Evolutionary conservation across 179 eudicot species (phyloP), one percentile per base, ranked within the genome.

Genomic region (Actinidia arguta): DNA sequence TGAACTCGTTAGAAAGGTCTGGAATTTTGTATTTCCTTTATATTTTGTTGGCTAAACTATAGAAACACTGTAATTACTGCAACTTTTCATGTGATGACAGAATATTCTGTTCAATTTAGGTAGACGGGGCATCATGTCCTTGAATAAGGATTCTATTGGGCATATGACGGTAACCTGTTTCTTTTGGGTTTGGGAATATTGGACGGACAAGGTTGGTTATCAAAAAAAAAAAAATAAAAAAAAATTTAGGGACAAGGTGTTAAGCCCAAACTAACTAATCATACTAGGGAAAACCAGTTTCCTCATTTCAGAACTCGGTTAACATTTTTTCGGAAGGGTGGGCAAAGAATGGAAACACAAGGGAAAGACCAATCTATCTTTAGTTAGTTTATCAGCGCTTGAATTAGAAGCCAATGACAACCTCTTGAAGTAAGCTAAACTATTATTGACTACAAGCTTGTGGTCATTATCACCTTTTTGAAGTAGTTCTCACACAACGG

Each of bases 31-130:
- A 31, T 58, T 10, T 59, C 64, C 52, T 42, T n/a, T 42, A 67
- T 56, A 75, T 27, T 31, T 59, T 6, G 17, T 75, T n/a, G 51
- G n/a, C 52, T 76, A 58, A 76, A 58, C 68, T 76, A 24, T 36
- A 56, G 36, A 76, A 76, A 36, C 36, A 58, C 36, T 39, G 48
- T 9, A 14, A 56, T 58, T 20, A 27, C 66, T 31, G 67, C 48
- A 17, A 76, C 67, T 58, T 75, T 76, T 22, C 1, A 22, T 11
- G 51, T 10, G 67, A n/a, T 58, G 63, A n/a, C 10, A 11, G n/a
- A 39, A 25, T 20, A 4, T 56, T 56, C 11, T 51, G 46, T 14
- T 76, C 20, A 46, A n/a, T 36, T 54, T 9, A 20, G 8, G 52
- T 39, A 39, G 42, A 39, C 42, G 3, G 42, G 42, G 42, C 42